Evolutionary conservation across 139 green algal genomes (phyloP).

Genomic region (Trebouxia sp.): DNA sequence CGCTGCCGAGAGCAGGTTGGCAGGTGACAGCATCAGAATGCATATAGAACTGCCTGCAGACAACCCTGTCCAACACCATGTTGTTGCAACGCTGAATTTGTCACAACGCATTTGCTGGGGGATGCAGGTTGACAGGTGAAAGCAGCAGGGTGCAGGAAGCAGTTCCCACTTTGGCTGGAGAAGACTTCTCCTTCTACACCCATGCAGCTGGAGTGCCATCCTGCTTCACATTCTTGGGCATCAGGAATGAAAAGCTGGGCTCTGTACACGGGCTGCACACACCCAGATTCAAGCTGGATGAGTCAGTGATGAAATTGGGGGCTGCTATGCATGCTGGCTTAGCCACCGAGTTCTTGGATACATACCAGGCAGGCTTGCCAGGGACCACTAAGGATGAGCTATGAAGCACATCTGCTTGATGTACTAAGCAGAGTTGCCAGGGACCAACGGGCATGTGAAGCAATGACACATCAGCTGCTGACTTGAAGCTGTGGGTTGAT

Average conservation of each 20-base stretch:
- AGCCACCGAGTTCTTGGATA: slow-evolving; percentile 59
- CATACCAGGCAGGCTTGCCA: not conserved
- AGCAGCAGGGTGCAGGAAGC: slow-evolving; percentile 35
- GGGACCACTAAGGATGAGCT: not conserved
- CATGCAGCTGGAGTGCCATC: slow-evolving; percentile 51
- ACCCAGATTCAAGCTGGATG: slow-evolving; percentile 77
- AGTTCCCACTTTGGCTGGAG: slow-evolving; percentile 55
- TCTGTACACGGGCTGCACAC: slow-evolving; percentile 73
- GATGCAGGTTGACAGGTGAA: slow-evolving; percentile 45
- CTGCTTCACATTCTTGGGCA: slow-evolving; percentile 83
- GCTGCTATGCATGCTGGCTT: slow-evolving; percentile 74
- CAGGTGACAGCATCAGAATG: too few species aligned
- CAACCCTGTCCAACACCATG: too few species aligned
- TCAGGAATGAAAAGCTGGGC: slow-evolving; percentile 71
- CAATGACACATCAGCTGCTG: too few species aligned
- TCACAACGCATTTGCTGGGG: not conserved
- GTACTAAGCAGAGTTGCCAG: too few species aligned
- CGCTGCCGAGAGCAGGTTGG: too few species aligned
- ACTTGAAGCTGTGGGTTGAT: too few species aligned
- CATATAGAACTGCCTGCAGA: too few species aligned
- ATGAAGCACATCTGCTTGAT: too few species aligned
- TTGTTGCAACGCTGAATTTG: not conserved
- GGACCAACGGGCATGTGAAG: too few species aligned
- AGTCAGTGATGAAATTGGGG: slow-evolving; percentile 68
- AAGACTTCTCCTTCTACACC: slow-evolving; percentile 88